Percentiles rank a stretch among this genome's conserved stretches.
Conservation (phyloP, 2,329 filamentous ascomycete genomes). For the Pseudogymnoascus sp. region DNA sequence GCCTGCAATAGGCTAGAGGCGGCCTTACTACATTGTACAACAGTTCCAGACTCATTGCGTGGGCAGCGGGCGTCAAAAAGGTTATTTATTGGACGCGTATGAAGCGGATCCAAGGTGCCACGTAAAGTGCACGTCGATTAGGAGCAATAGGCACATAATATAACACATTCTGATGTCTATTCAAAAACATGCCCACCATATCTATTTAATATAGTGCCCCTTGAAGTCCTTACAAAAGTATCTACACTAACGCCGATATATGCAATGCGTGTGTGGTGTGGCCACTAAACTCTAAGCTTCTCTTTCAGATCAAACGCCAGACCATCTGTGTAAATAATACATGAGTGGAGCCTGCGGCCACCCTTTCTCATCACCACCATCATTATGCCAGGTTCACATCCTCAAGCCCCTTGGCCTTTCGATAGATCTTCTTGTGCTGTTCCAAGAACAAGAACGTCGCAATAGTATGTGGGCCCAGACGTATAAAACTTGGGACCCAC, state of each 20-base stretch:
- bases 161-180: neutral
- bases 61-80: constrained; percentile 4
- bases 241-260: neutral
- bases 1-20: neutral
- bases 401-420: constrained; percentile 35
- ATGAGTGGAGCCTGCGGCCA: neutral
- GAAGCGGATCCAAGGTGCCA: neutral
- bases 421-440: constrained; percentile 73
- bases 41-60: neutral
- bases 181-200: neutral
- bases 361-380: neutral
- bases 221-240: neutral
- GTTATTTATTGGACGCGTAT: neutral
- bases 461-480: constrained; percentile 69
- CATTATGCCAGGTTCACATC: constrained; percentile 10
- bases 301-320: neutral
- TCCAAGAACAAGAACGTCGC: constrained; percentile 82
- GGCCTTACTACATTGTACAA: neutral
- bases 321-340: neutral
- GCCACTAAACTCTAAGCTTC: neutral
- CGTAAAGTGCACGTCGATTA: neutral
- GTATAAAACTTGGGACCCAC: constrained; percentile 70
- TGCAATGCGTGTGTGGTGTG: constrained; percentile 6
- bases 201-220: neutral
- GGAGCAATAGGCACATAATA: constrained; percentile 6